A percentile compares a stretch with the other conserved stretches of the same genome.
These are phyloP conservation scores for Xylaria sp. DNA, from an alignment of 2,329 filamentous ascomycete species.

Conservation along the genomic window DNA sequence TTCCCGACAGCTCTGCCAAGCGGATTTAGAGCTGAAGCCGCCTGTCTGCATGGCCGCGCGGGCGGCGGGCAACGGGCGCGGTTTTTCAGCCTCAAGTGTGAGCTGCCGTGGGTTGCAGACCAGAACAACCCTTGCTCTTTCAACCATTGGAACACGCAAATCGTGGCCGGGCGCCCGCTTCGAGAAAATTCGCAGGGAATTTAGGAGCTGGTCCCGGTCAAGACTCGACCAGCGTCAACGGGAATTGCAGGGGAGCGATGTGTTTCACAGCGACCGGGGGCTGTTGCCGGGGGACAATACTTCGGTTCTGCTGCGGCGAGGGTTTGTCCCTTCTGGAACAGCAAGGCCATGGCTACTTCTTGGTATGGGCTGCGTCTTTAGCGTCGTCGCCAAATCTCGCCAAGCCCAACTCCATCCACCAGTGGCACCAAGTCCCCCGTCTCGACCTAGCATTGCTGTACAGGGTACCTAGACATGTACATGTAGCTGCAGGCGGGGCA, in stretches of 20 bases:
- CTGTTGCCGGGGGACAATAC: constrained; percentile 37
- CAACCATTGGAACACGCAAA: constrained; percentile 35
- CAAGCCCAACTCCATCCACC: background rate
- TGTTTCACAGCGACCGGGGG: constrained; percentile 62
- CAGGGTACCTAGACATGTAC: background rate
- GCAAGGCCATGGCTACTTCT: constrained; percentile 8
- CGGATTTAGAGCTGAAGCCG: constrained; percentile 35
- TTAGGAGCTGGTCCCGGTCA: constrained; percentile 59
- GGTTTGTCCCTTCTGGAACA: constrained; percentile 32
- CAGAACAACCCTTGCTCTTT: constrained; percentile 41
- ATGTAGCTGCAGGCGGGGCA: background rate
- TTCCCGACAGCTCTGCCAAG: constrained; percentile 34
- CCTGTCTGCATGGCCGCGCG: constrained; percentile 27
- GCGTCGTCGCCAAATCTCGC: constrained; percentile 31
- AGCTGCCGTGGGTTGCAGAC: constrained; percentile 36
- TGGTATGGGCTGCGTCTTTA: constrained; percentile 22
- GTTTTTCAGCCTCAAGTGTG: constrained; percentile 41
- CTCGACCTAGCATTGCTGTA: constrained; percentile 1
- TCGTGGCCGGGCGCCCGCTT: constrained; percentile 48
- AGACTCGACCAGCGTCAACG: constrained; percentile 51
- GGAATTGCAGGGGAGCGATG: constrained; percentile 61
- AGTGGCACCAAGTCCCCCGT: background rate
- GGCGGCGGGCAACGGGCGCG: constrained; percentile 27
- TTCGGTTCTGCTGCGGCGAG: constrained; percentile 49
- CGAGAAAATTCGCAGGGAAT: constrained; percentile 55